Evolutionary conservation across 116 monocot species (phyloP).

Genomic region (Zostera marina): DNA sequence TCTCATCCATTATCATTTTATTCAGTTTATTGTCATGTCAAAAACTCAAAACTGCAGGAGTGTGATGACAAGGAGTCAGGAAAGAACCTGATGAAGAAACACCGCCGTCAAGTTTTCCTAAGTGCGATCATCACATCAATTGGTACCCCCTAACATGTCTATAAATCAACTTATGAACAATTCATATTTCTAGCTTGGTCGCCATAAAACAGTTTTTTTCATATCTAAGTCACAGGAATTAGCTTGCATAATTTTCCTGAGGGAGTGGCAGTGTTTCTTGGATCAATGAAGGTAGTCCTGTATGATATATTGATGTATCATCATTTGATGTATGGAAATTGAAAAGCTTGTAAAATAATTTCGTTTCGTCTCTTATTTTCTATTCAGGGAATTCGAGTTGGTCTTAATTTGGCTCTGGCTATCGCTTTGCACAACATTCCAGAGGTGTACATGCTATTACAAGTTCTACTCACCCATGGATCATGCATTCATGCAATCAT

Average conservation of each 20-base stretch:
- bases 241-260: slow-evolving; percentile 96
- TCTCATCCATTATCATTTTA: background rate
- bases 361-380: background rate
- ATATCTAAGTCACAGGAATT: slow-evolving; percentile 60
- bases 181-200: too few species aligned
- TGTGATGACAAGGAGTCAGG: slow-evolving; percentile 56
- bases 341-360: too few species aligned
- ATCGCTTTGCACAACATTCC: slow-evolving; percentile 97
- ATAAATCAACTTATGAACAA: too few species aligned
- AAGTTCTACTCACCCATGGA: too few species aligned
- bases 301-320: too few species aligned
- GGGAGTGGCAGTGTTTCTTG: slow-evolving; percentile 95
- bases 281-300: slow-evolving; percentile 70
- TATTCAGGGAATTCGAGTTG: slow-evolving; percentile 75
- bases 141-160: too few species aligned
- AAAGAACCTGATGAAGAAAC: slow-evolving; percentile 77
- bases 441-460: too few species aligned
- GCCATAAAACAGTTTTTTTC: too few species aligned
- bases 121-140: slow-evolving; percentile 91
- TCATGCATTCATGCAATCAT: too few species aligned
- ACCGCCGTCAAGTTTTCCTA: slow-evolving; percentile 72
- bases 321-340: too few species aligned
- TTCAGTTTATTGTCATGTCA: background rate
- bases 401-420: slow-evolving; percentile 83
- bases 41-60: slow-evolving; percentile 21